Evolutionary conservation across 2,329 filamentous ascomycete genomes (phyloP).

Genomic region (Colletotrichum musae): DNA sequence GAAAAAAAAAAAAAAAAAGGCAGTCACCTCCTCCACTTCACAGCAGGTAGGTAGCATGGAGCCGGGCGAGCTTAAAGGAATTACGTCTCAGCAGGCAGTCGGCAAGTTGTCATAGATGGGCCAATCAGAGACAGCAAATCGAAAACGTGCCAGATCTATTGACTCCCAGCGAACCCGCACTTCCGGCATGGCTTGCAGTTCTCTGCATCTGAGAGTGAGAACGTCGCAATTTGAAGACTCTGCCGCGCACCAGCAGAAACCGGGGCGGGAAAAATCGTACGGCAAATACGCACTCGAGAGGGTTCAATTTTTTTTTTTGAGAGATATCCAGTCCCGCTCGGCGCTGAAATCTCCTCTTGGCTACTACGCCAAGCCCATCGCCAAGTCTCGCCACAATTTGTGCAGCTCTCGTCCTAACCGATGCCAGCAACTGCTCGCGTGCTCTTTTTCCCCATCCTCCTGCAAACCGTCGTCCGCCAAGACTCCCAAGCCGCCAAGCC

Average conservation of each 20-base stretch:
- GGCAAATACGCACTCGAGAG: constrained; percentile 4
- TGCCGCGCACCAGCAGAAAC: background rate
- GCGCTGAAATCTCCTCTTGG: constrained; percentile 6
- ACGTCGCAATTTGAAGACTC: background rate
- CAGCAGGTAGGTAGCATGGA: background rate
- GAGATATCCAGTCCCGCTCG: constrained; percentile 17
- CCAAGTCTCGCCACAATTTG: constrained; percentile 23
- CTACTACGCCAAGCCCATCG: constrained; percentile 34
- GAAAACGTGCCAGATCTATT: constrained; percentile 43
- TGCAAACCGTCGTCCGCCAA: background rate
- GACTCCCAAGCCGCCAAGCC: constrained; percentile 35
- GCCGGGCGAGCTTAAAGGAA: constrained; percentile 31
- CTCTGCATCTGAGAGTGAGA: background rate
- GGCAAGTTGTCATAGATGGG: constrained; percentile 16
- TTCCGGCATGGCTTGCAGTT: constrained; percentile 33
- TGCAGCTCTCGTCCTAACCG: constrained; percentile 26
- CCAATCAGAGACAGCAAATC: constrained; percentile 28
- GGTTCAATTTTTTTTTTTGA: background rate
- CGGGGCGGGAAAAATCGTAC: constrained; percentile 22
- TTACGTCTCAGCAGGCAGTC: constrained; percentile 24
- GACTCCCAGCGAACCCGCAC: constrained; percentile 41
- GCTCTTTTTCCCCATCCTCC: constrained; percentile 32
- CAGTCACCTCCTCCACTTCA: background rate
- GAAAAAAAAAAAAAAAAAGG: background rate
- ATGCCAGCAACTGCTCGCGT: constrained; percentile 39